phyloP scores from a whole-genome alignment of 306 rosid species.

The Gastrolobium villosum region DNA sequence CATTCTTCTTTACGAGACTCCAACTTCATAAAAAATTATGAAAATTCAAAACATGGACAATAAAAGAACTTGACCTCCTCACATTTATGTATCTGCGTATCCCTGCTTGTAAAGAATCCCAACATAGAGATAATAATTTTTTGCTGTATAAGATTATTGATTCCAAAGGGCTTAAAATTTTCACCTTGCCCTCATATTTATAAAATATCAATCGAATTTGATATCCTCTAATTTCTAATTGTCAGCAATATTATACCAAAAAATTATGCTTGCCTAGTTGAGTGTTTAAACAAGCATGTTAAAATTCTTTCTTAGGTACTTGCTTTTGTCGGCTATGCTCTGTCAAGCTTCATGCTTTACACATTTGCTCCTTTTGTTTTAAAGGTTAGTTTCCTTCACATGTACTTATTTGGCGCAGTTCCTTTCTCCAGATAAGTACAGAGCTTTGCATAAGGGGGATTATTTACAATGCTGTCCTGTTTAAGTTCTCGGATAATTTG shows the following conservation, averaged over 20 bases:
- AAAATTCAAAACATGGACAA: neutral
- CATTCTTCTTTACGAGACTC: neutral
- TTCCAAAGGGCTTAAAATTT: neutral
- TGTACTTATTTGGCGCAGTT: neutral
- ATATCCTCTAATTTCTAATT: neutral
- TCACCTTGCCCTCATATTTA: neutral
- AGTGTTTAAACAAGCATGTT: neutral
- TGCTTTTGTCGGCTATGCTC: slow-evolving; percentile 43
- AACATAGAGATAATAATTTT: neutral
- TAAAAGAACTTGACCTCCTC: neutral
- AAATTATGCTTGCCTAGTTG: neutral
- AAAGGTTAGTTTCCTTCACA: slow-evolving; percentile 49
- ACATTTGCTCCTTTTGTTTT: slow-evolving; percentile 50
- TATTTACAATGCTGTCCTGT: neutral
- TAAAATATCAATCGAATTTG: neutral
- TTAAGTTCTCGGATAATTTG: neutral
- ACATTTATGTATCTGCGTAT: neutral
- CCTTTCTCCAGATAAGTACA: neutral
- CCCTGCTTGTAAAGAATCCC: neutral
- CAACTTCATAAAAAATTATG: neutral
- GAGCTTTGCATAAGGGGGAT: neutral
- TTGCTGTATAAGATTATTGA: too few species aligned
- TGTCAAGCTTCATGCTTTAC: slow-evolving; percentile 46
- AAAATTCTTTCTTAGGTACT: slow-evolving; percentile 40
- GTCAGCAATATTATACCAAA: neutral